A percentile compares a stretch with the other conserved stretches of the same genome.
These are phyloP conservation scores for Mallotus nudiflorus DNA, from an alignment of 345 rosid genomes.

Conservation along the genomic window DNA sequence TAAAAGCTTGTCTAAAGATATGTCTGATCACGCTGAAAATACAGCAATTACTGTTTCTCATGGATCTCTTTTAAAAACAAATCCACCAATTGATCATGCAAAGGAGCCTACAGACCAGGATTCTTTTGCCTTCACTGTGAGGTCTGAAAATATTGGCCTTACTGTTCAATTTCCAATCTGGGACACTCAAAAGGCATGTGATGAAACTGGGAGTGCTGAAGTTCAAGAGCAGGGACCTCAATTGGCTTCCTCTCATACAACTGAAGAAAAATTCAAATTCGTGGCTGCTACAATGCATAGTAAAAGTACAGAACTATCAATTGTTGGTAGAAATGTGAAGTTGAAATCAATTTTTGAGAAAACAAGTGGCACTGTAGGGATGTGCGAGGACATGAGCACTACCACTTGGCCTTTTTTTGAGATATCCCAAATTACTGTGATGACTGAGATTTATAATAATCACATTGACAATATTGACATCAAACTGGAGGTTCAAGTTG, in stretches of 20 bases:
- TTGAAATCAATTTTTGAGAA: slow-evolving; percentile 53
- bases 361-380: slow-evolving; percentile 43
- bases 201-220: slow-evolving; percentile 35
- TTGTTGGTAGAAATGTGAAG: slow-evolving; percentile 45
- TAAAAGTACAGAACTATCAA: slow-evolving; percentile 42
- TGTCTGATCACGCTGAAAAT: slow-evolving; percentile 23
- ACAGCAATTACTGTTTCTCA: slow-evolving; percentile 24
- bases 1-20: slow-evolving; percentile 23
- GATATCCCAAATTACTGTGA: slow-evolving; percentile 47
- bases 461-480: slow-evolving; percentile 34
- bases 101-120: slow-evolving; percentile 31
- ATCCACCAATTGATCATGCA: slow-evolving; percentile 27
- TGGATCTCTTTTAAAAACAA: slow-evolving; percentile 25
- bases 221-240: slow-evolving; percentile 27
- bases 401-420: slow-evolving; percentile 66
- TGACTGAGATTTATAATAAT: slow-evolving; percentile 43
- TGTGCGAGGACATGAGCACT: slow-evolving; percentile 34
- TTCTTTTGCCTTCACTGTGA: slow-evolving; percentile 31
- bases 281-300: slow-evolving; percentile 45
- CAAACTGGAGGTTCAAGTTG: slow-evolving; percentile 47
- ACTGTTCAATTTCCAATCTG: slow-evolving; percentile 53
- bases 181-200: slow-evolving; percentile 29
- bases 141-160: slow-evolving; percentile 57
- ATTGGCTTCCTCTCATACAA: slow-evolving; percentile 25
- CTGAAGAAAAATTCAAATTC: slow-evolving; percentile 47